Evolutionary conservation across 2,329 filamentous ascomycete species (phyloP).

Genomic region (Massarina eburnea): DNA sequence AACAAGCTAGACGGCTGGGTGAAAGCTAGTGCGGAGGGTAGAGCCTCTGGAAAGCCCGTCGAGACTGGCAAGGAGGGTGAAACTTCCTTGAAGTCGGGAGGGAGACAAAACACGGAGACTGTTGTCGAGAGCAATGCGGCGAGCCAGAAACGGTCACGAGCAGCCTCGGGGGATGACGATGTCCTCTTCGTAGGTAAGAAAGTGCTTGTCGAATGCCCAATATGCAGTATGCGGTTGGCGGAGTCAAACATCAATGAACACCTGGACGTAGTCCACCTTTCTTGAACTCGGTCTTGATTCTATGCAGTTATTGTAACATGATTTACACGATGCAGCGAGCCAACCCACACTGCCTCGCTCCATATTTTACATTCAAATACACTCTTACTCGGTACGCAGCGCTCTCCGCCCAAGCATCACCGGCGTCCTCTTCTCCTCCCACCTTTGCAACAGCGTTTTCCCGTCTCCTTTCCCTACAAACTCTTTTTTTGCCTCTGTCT

Average conservation of each 20-base stretch:
- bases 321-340: not conserved
- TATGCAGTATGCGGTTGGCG: constrained; percentile 34
- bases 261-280: constrained; percentile 37
- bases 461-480: constrained; percentile 13
- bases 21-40: constrained; percentile 18
- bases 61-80: constrained; percentile 12
- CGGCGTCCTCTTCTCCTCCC: constrained; percentile 27
- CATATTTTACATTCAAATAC: constrained; percentile 11
- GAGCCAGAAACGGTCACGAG: constrained; percentile 24
- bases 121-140: constrained; percentile 3
- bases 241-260: constrained; percentile 44
- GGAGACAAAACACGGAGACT: constrained; percentile 13
- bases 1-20: constrained; percentile 49
- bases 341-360: not conserved
- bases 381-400: not conserved
- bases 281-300: constrained; percentile 1
- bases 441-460: constrained; percentile 39
- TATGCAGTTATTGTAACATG: not conserved
- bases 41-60: constrained; percentile 10
- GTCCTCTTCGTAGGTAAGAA: constrained; percentile 18
- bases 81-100: constrained; percentile 5
- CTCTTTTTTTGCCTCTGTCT: no score
- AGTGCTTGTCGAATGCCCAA: constrained; percentile 42
- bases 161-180: constrained; percentile 11
- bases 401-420: constrained; percentile 11